Evolutionary conservation across 306 rosid genomes (phyloP), one percentile per base, ranked within the genome.

Genomic region (Rosa persica): DNA sequence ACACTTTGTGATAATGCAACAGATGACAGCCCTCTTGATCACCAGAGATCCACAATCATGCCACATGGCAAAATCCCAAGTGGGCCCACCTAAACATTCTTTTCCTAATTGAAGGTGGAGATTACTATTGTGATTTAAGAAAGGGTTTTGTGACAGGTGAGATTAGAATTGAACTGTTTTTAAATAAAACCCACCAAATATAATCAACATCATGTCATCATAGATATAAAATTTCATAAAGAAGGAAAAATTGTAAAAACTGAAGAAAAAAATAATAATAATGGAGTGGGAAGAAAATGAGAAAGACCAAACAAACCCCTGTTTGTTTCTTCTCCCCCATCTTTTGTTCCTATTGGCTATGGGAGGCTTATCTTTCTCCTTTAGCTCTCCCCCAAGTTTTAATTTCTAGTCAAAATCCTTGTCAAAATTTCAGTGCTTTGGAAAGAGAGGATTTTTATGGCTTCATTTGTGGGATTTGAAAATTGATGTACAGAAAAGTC

Each of bases 171-270:
- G 74, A 27, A 78, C 79, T 55, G 40, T 43, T 47, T 47, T 72
- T 82, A 15, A 34, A 6, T 22, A 55, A 74, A 76, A 30, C 76
- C 80, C 82, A 80, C 85, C 73, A 75, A 81, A 79, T 85, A 77
- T 84, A 76, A 80, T 92, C 89, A 83, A 80, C 88, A 79, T 80
- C 86, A 86, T 86, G 89, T 86, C 95, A 86, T 83, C 91, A 75
- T 78, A 55, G 0, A 88, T 77, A 86, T 70, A 83, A 72, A 58
- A 78, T 38, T 4, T 2, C 46, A 43, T 36, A 3, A 39, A 57
- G 4, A 71, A 57, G 25, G 5, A 25, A 38, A 70, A 40, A 78
- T 7, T 8, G 42, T 6, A 30, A 54, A 70, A 19, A 70, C 8
- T 8, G 7, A 43, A 8, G 1, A 43, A 43, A 43, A 25, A 30